These are phyloP conservation scores for Malassezia obtusa DNA, from an alignment of 1,284 basidiomycete species.

Conservation along the genomic window DNA sequence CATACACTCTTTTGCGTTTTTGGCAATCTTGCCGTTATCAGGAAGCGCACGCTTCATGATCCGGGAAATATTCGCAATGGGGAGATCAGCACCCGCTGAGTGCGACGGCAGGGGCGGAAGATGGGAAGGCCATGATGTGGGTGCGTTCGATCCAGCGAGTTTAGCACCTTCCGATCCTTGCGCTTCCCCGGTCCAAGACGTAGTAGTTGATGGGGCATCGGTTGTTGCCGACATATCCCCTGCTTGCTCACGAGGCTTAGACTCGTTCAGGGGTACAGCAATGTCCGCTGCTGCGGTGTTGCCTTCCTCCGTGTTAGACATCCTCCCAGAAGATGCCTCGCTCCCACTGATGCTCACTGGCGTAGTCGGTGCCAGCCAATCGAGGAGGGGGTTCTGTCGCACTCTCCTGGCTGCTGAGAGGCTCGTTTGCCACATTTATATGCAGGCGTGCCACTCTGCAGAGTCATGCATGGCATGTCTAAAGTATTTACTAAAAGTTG, in stretches of 20 bases:
- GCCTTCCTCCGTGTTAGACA: neutral
- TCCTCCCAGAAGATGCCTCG: neutral
- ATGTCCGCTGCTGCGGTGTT: neutral
- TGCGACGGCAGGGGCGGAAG: conserved; percentile 14
- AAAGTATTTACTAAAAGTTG: neutral
- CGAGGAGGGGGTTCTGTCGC: conserved; percentile 1
- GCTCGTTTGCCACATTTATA: neutral
- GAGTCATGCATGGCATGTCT: neutral
- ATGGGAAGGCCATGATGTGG: neutral
- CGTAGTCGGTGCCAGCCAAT: conserved; percentile 7
- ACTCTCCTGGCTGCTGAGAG: neutral
- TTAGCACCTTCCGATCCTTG: neutral
- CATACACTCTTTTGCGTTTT: conserved; percentile 91
- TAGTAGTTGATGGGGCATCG: neutral
- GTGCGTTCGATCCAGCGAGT: neutral
- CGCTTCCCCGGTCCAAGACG: neutral
- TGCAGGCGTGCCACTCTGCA: neutral
- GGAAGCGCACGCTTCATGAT: conserved; percentile 89
- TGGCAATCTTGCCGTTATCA: conserved; percentile 84
- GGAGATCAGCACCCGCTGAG: conserved; percentile 25
- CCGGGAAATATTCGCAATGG: conserved; percentile 81
- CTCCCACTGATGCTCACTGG: neutral
- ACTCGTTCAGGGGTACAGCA: neutral
- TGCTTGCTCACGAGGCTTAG: neutral
- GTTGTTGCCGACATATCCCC: neutral